Evolutionary conservation across 2,329 filamentous ascomycete species (phyloP).

Genomic region (Venturia asperata): DNA sequence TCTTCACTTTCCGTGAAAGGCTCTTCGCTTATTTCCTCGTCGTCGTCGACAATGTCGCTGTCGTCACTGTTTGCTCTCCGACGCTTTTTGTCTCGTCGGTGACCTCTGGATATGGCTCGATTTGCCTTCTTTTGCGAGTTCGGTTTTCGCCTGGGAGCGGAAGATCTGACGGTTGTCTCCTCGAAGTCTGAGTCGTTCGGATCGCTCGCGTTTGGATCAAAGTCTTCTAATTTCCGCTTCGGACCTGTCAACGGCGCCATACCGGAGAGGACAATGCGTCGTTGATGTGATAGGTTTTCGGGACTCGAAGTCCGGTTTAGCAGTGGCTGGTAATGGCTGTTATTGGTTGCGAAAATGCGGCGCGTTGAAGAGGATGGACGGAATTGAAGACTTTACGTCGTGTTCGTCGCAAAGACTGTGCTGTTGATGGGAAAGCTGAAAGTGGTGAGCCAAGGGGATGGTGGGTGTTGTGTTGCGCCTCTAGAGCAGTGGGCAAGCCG

Average conservation of each 20-base stretch:
- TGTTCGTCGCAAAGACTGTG: background rate
- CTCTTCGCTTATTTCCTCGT: slow-evolving; percentile 22
- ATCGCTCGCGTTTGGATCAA: slow-evolving; percentile 33
- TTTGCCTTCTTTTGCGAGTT: slow-evolving; percentile 23
- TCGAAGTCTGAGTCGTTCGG: slow-evolving; percentile 34
- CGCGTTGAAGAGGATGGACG: background rate
- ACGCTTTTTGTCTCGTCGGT: slow-evolving; percentile 28
- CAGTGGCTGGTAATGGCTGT: background rate
- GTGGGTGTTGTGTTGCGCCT: slow-evolving; percentile 7
- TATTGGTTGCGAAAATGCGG: background rate
- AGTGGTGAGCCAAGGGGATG: slow-evolving; percentile 3
- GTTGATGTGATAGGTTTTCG: background rate
- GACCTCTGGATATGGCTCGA: slow-evolving; percentile 14
- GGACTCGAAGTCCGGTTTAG: slow-evolving; percentile 10
- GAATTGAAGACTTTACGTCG: background rate
- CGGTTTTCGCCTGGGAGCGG: slow-evolving; percentile 17
- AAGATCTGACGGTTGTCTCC: slow-evolving; percentile 23
- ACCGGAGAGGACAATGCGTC: slow-evolving; percentile 2
- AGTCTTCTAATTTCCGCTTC: slow-evolving; percentile 25
- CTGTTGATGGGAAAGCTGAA: background rate
- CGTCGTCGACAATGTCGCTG: slow-evolving; percentile 27
- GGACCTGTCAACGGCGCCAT: slow-evolving; percentile 1
- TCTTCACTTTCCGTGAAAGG: slow-evolving; percentile 14
- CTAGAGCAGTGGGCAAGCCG: background rate
- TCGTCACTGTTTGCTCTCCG: slow-evolving; percentile 31